These are phyloP conservation scores for Phytophthora nicotianae DNA, from an alignment of 352 stramenopile genomes.

Conservation along the genomic window DNA sequence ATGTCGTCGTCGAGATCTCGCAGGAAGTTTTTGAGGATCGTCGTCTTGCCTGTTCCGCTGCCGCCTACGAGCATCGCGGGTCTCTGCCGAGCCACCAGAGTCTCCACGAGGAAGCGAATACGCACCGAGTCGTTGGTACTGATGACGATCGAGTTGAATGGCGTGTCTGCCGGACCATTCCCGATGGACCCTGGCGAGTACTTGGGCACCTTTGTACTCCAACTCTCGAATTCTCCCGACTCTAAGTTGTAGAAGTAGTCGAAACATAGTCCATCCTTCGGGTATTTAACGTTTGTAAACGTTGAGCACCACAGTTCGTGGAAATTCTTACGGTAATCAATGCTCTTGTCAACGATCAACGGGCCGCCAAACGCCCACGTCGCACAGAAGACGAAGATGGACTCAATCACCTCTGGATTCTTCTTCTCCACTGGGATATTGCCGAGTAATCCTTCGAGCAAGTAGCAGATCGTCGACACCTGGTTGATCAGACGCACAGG, in stretches of 20 bases:
- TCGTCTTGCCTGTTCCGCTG: slow-evolving; percentile 97
- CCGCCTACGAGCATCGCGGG: slow-evolving; percentile 96
- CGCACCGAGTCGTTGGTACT: slow-evolving; percentile 96
- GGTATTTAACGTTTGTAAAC: slow-evolving; percentile 92
- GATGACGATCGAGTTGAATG: slow-evolving; percentile 97
- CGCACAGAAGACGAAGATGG: slow-evolving; percentile 95
- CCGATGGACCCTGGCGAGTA: slow-evolving; percentile 93
- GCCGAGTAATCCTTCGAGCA: slow-evolving; percentile 93
- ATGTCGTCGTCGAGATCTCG: slow-evolving; percentile 92
- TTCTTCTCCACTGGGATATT: slow-evolving; percentile 91
- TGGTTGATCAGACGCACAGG: slow-evolving; percentile 95
- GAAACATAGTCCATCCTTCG: slow-evolving; percentile 96
- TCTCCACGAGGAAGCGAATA: slow-evolving; percentile 95
- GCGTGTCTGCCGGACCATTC: slow-evolving; percentile 91
- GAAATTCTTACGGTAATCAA: slow-evolving; percentile 92
- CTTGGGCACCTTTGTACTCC: slow-evolving; percentile 93
- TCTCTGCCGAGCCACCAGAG: slow-evolving; percentile 92
- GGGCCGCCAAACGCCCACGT: slow-evolving; percentile 97
- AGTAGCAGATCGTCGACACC: slow-evolving; percentile 95
- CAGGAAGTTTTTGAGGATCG: slow-evolving; percentile 97
- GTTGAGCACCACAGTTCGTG: slow-evolving; percentile 83
- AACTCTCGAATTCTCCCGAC: slow-evolving; percentile 92
- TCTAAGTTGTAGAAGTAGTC: slow-evolving; percentile 98
- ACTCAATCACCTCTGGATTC: slow-evolving; percentile 92
- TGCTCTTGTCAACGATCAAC: slow-evolving; percentile 93